Base-by-base conservation (phyloP, 306 rosid genomes). In the Benincasa hispida region DNA sequence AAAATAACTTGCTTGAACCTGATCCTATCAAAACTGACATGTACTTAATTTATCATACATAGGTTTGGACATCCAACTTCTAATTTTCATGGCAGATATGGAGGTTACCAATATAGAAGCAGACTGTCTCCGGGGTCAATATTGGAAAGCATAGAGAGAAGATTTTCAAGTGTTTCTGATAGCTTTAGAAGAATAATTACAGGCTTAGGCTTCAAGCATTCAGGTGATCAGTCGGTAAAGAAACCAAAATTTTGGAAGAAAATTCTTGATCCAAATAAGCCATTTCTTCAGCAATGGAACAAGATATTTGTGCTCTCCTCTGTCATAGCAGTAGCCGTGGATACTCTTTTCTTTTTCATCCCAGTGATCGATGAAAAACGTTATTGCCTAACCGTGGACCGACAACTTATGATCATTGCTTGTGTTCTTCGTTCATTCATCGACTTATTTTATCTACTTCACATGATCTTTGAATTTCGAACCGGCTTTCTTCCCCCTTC, bases 401-500 rank as follows among this genome's bases (percentile, higher is more conserved):
- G 13, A 14, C 47, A 3, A 10, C 39, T 92, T 87, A 76, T 79
- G 80, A 90, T 81, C 60, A 75, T 70, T 59, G 87, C 88, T 11
- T 67, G 87, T 82, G 96, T 89, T 83, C 89, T 95, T 79, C 96
- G 98, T 21, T 79, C 99, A 11, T 77, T 92, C 82, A 86, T 79
- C 14, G 99, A 95, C 87, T 78, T 88, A 74, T 92, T 95, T 77
- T 91, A 92, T 60, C 21, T 88, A 75, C 80, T 92, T 80, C 93
- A 76, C 39, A 89, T 95, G 30, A 80, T 89, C 80, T 89, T 89
- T 83, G 89, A 92, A 77, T 95, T 95, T 74, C 89, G 85, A 32
- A 94, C 96, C 1, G 96, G 98, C 22, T 92, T 92, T 58, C 86
- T 95, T 21, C 92, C 92, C 12, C 96, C 99, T 72, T 85, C 96